Percentiles rank a stretch among this genome's conserved stretches.
These are phyloP conservation scores for Mucor racemosus DNA, from an alignment of 371 early-diverging fungal species.

Conservation along the genomic window DNA sequence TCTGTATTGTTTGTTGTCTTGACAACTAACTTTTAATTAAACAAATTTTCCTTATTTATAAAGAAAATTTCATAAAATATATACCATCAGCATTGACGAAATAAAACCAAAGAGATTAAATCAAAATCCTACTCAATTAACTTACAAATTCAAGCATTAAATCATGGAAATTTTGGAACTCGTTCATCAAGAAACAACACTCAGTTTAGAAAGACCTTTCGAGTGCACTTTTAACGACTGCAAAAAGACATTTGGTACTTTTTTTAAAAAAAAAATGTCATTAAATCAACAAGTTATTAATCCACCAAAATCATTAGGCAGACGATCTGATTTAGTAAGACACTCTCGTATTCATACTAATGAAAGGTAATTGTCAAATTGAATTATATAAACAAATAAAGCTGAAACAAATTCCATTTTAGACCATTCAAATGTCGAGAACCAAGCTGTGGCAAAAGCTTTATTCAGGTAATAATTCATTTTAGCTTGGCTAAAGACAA, in stretches of 20 bases:
- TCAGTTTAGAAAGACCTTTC: constrained; percentile 54
- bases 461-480: constrained; percentile 63
- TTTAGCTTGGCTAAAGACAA: constrained; percentile 17
- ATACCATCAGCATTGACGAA: constrained; percentile 2
- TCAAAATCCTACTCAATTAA: not conserved
- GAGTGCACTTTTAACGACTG: constrained; percentile 68
- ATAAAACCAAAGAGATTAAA: not conserved
- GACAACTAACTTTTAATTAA: constrained; percentile 15
- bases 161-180: constrained; percentile 72
- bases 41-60: constrained; percentile 7
- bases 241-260: constrained; percentile 65
- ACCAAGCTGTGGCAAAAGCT: constrained; percentile 74
- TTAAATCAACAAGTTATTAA: not conserved
- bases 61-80: not conserved
- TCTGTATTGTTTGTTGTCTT: constrained; percentile 21
- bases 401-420: constrained; percentile 13
- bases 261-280: not conserved
- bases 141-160: not conserved
- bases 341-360: constrained; percentile 83
- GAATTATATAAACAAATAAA: not conserved
- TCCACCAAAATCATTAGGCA: constrained; percentile 25
- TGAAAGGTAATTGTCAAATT: constrained; percentile 45
- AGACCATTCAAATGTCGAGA: constrained; percentile 72
- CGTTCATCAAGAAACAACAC: constrained; percentile 57
- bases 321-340: constrained; percentile 77